These are phyloP conservation scores for Cryptococcus sp. DNA, from an alignment of 1,284 basidiomycete genomes.

Conservation along the genomic window DNA sequence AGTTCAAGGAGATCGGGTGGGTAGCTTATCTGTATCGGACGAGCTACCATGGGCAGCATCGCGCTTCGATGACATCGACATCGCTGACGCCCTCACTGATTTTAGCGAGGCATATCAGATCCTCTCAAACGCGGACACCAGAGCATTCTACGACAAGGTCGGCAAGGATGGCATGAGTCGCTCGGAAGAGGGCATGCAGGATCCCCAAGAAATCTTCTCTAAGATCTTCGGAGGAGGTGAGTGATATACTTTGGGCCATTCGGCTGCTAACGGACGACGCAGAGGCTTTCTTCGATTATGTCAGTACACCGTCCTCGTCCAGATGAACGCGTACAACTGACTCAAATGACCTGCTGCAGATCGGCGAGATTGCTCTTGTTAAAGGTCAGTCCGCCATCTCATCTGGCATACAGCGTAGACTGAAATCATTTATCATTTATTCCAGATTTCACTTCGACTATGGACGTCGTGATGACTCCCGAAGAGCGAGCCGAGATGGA, in stretches of 20 bases:
- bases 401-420: background rate
- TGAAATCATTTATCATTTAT: background rate
- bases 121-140: slow-evolving; percentile 78
- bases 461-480: slow-evolving; percentile 64
- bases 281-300: slow-evolving; percentile 66
- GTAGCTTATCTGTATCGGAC: slow-evolving; percentile 26
- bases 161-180: slow-evolving; percentile 62
- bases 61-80: too few species aligned
- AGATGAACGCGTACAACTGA: background rate
- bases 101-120: slow-evolving; percentile 88
- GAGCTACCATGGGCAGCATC: too few species aligned
- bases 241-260: slow-evolving; percentile 36
- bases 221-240: slow-evolving; percentile 89
- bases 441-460: slow-evolving; percentile 50
- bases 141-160: slow-evolving; percentile 93
- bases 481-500: slow-evolving; percentile 90
- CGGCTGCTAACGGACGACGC: background rate
- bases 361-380: slow-evolving; percentile 90
- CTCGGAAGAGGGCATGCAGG: slow-evolving; percentile 57
- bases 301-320: slow-evolving; percentile 54
- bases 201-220: slow-evolving; percentile 86
- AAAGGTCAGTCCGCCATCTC: slow-evolving; percentile 55
- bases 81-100: background rate
- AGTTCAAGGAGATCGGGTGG: slow-evolving; percentile 90
- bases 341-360: slow-evolving; percentile 57